Conservation (phyloP, 495 filamentous ascomycete species). For the Hypoxylon rickii region DNA sequence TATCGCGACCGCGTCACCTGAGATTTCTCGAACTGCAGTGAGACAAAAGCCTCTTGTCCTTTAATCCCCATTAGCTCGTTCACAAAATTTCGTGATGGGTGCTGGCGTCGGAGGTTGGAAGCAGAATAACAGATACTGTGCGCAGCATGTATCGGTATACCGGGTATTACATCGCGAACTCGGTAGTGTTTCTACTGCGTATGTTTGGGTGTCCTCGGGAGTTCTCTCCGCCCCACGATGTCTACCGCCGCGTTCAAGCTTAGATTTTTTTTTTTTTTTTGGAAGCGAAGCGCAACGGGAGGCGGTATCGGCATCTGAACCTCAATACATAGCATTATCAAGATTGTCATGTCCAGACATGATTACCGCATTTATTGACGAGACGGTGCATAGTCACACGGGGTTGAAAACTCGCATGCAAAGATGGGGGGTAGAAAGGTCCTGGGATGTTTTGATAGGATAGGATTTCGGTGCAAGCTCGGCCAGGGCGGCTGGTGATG, state of each 20-base stretch:
- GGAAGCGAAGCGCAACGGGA: conserved; percentile 6
- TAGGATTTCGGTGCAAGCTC: conserved; percentile 35
- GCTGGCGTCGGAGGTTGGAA: conserved; percentile 11
- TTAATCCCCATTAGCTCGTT: too few species aligned
- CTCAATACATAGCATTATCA: conserved; percentile 2
- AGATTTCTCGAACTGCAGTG: conserved; percentile 7
- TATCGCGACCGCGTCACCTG: conserved; percentile 21
- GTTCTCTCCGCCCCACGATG: too few species aligned
- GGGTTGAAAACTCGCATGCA: conserved; percentile 30
- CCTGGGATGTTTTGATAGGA: conserved; percentile 32
- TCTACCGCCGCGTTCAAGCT: too few species aligned
- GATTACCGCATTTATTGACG: conserved; percentile 32
- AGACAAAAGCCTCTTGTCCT: too few species aligned
- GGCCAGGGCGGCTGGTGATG: conserved; percentile 37
- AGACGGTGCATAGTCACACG: conserved; percentile 33
- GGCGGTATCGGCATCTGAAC: conserved; percentile 37
- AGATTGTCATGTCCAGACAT: conserved; percentile 6
- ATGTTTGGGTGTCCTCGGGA: too few species aligned
- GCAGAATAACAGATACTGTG: conserved; percentile 1
- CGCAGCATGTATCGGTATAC: too few species aligned
- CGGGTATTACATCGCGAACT: too few species aligned
- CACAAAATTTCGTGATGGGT: too few species aligned
- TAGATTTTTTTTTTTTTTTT: too few species aligned
- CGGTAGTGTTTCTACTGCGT: too few species aligned
- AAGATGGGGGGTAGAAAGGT: conserved; percentile 26